Base-by-base conservation (phyloP, 1,284 basidiomycete genomes). In the Rhodotorula sp. region DNA sequence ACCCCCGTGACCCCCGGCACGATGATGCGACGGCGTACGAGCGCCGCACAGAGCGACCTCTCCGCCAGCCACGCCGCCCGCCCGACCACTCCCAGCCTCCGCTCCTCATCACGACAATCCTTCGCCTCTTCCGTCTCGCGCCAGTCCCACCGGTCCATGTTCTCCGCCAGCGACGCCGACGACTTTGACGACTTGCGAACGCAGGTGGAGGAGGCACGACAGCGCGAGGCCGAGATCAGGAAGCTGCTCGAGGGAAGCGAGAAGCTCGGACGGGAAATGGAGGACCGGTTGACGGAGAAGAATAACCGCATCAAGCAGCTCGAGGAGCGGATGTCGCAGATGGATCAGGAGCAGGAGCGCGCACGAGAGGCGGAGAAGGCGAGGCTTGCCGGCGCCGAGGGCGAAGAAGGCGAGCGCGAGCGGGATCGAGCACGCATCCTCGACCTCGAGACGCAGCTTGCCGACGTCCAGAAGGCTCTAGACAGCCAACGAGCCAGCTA, bases 131-230 rank as follows among this genome's bases (percentile, higher is more conserved):
- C 59, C 48, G 54, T 67, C 26, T 74, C 70, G 48, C 52, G 70
- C 22, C 56, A 62, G 31, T 69, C 71, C 1, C 61, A 65, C n/a
- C 61, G 71, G 28, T 64, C 59, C 24, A 48, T 55, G 16, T 9
- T 22, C 11, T 54, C 52, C n/a, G 24, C 13, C 22, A 28, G 22
- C 28, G 67, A 55, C 16, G 40, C 37, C 11, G 60, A 67, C 20
- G 56, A 65, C n/a, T 7, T 86, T 28, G 82, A 82, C 65, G 86
- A 86, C 70, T 84, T 84, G 53, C 83, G 86, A 58, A 80, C 80
- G 26, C 85, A 86, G 68, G 73, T 85, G 24, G 82, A 85, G 67
- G 83, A 83, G 56, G 80, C 84, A 71, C 76, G 87, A 44, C 82
- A 85, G 51, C 82, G 78, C 28, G 76, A 73, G 28, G 57, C 56